Conservation (phyloP, 768 basidiomycete genomes). For the Amanita polypyramis region DNA sequence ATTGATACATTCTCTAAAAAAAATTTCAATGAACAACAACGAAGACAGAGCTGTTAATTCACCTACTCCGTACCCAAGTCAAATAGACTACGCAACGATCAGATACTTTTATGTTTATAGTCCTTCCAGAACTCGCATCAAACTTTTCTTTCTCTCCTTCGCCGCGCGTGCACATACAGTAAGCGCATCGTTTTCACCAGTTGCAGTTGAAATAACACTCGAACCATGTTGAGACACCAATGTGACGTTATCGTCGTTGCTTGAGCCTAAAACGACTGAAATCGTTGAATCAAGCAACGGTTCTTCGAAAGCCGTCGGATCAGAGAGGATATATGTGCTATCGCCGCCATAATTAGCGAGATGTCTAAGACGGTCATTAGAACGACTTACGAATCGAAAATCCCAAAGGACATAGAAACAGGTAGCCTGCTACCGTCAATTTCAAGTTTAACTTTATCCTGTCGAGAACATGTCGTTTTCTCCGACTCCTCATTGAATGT, state of each 20-base stretch:
- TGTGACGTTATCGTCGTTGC: constrained; percentile 28
- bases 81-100: too few species aligned
- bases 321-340: constrained; percentile 61
- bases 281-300: constrained; percentile 69
- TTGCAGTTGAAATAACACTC: constrained; percentile 11
- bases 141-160: constrained; percentile 13
- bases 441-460: constrained; percentile 32
- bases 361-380: not conserved
- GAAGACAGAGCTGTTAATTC: too few species aligned
- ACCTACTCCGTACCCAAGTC: too few species aligned
- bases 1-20: too few species aligned
- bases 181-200: constrained; percentile 19
- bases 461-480: constrained; percentile 50
- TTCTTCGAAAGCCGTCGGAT: constrained; percentile 88
- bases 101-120: not conserved
- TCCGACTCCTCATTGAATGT: constrained; percentile 58
- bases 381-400: constrained; percentile 68
- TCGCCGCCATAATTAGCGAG: not conserved
- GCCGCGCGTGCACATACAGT: constrained; percentile 29
- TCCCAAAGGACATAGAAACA: constrained; percentile 56
- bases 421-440: constrained; percentile 29
- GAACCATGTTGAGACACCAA: constrained; percentile 48
- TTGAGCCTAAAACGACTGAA: constrained; percentile 47
- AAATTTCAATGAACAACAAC: not conserved
- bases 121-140: constrained; percentile 1